Conservation (phyloP, 768 basidiomycete genomes). For the Neoboletus subvelutipes region DNA sequence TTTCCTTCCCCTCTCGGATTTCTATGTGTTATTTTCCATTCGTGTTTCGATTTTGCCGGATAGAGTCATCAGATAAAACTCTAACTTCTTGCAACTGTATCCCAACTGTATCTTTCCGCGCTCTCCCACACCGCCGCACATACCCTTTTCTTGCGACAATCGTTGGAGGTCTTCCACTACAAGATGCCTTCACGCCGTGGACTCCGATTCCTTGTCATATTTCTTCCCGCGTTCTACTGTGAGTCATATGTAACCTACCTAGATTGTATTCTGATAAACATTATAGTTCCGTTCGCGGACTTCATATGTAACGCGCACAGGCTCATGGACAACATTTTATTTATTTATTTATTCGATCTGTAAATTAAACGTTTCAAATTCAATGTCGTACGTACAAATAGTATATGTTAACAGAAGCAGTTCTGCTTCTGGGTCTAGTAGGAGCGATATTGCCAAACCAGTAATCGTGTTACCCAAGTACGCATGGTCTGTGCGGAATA, state of each 20-base stretch:
- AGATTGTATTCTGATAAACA: neutral
- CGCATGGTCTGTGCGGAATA: neutral
- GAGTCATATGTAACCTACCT: neutral
- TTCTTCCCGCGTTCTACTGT: neutral
- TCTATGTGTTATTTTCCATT: conserved; percentile 6
- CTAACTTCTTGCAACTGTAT: neutral
- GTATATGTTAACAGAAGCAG: neutral
- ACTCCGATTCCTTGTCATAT: neutral
- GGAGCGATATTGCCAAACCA: conserved; percentile 6
- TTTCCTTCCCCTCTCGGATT: conserved; percentile 10
- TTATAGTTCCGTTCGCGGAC: neutral
- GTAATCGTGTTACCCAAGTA: neutral
- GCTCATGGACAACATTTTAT: neutral
- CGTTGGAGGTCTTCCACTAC: neutral
- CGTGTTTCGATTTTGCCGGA: neutral
- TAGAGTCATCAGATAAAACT: conserved; percentile 8
- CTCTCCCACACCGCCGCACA: neutral
- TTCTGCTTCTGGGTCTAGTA: conserved; percentile 5
- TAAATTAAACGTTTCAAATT: conserved; percentile 1
- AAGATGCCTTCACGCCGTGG: neutral
- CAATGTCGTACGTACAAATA: conserved; percentile 9
- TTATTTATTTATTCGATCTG: neutral
- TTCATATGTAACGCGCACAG: neutral
- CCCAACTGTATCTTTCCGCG: neutral
- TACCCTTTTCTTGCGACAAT: neutral